Conservation (phyloP, 768 basidiomycete species). For the Amanita molliuscula region DNA sequence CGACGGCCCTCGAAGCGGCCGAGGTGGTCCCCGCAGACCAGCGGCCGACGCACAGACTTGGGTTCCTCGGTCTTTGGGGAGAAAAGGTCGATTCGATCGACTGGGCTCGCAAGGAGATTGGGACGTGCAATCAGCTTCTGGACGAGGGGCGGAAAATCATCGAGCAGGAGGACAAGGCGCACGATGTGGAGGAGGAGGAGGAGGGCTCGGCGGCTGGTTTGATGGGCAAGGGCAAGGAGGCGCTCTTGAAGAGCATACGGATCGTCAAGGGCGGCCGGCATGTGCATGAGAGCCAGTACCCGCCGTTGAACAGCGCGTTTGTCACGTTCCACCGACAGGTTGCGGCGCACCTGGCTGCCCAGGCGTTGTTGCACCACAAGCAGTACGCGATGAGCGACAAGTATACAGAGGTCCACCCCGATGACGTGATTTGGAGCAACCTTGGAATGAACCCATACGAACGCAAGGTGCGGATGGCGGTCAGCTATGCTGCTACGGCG, state of each 20-base stretch:
- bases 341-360: slow-evolving; percentile 80
- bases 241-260: slow-evolving; percentile 6
- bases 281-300: slow-evolving; percentile 35
- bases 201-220: slow-evolving; percentile 7
- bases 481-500: slow-evolving; percentile 68
- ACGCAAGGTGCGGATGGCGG: slow-evolving; percentile 45
- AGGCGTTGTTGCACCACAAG: slow-evolving; percentile 66
- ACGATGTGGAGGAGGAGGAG: slow-evolving; percentile 11
- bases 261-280: slow-evolving; percentile 7
- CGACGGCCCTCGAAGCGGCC: slow-evolving; percentile 13
- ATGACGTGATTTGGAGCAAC: slow-evolving; percentile 90
- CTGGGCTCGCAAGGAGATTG: slow-evolving; percentile 76
- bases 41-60: slow-evolving; percentile 73
- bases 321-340: slow-evolving; percentile 90
- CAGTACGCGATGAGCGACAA: slow-evolving; percentile 74
- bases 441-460: slow-evolving; percentile 87
- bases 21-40: slow-evolving; percentile 50
- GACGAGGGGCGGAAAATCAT: slow-evolving; percentile 36
- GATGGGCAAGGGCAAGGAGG: slow-evolving; percentile 5
- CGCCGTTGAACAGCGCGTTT: slow-evolving; percentile 65
- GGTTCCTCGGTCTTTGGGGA: slow-evolving; percentile 54
- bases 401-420: slow-evolving; percentile 75
- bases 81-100: slow-evolving; percentile 90
- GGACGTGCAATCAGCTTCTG: slow-evolving; percentile 38
- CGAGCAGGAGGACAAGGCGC: slow-evolving; percentile 15